Percentiles rank a stretch among this genome's conserved stretches.
phyloP scores from a whole-genome alignment of 371 early-diverging fungal species.

The Lichtheimia ornata region DNA sequence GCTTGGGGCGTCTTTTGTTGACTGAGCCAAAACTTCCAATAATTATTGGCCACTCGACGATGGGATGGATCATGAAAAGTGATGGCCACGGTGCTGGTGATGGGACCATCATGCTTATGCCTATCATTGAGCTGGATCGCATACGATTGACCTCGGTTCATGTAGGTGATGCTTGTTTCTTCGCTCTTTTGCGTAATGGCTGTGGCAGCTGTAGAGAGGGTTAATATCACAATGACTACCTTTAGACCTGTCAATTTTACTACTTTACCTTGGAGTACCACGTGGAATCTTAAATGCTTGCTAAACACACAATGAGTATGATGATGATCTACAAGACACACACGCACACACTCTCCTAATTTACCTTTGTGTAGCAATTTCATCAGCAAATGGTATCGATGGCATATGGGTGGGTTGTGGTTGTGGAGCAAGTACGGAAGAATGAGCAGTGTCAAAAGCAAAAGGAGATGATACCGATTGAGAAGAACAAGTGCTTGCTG shows the following conservation, averaged over 20 bases:
- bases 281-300: background rate
- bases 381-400: too few species aligned
- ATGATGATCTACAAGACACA: too few species aligned
- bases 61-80: constrained; percentile 76
- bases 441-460: too few species aligned
- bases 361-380: too few species aligned
- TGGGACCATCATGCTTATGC: constrained; percentile 35
- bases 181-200: constrained; percentile 32
- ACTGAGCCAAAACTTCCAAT: constrained; percentile 81
- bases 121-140: constrained; percentile 41
- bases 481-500: too few species aligned
- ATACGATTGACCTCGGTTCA: constrained; percentile 71
- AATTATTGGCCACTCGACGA: constrained; percentile 63
- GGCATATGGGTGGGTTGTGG: too few species aligned
- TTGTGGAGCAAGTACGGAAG: too few species aligned
- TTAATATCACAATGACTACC: background rate
- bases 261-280: background rate
- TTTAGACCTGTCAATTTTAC: too few species aligned
- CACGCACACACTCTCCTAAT: too few species aligned
- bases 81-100: constrained; percentile 63
- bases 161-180: constrained; percentile 56
- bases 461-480: too few species aligned
- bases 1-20: constrained; percentile 66
- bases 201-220: constrained; percentile 27
- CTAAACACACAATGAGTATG: too few species aligned